phyloP scores from a whole-genome alignment of 2,329 filamentous ascomycete genomes.

The Colletotrichum tropicale region DNA sequence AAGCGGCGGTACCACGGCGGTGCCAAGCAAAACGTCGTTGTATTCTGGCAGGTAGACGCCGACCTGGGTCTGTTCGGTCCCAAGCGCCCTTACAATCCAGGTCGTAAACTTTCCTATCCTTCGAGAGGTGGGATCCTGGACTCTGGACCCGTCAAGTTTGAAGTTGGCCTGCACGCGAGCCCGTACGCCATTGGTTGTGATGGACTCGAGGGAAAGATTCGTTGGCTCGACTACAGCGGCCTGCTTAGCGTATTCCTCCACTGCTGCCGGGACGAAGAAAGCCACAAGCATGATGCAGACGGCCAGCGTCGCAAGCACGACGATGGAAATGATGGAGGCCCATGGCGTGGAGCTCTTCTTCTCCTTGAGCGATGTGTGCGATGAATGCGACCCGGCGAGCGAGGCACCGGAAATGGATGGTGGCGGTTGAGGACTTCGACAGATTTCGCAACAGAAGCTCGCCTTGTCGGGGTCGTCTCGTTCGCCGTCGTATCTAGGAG shows the following conservation, averaged over 20 bases:
- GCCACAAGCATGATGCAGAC: slow-evolving; percentile 76
- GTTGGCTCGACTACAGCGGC: slow-evolving; percentile 83
- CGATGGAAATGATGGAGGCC: slow-evolving; percentile 79
- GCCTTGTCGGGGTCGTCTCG: slow-evolving; percentile 28
- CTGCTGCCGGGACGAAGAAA: slow-evolving; percentile 80
- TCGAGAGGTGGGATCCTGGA: slow-evolving; percentile 72
- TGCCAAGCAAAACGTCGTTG: slow-evolving; percentile 76
- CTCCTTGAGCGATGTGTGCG: slow-evolving; percentile 24
- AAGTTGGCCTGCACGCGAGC: slow-evolving; percentile 85
- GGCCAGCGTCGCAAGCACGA: slow-evolving; percentile 65
- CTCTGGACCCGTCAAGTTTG: slow-evolving; percentile 76
- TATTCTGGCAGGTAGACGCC: slow-evolving; percentile 85
- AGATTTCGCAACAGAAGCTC: not conserved
- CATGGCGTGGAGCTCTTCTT: slow-evolving; percentile 60
- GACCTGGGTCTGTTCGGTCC: slow-evolving; percentile 74
- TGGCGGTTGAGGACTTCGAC: slow-evolving; percentile 21
- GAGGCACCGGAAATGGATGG: slow-evolving; percentile 4
- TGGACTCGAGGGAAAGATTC: slow-evolving; percentile 82
- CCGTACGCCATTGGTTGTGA: slow-evolving; percentile 78
- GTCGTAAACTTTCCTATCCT: slow-evolving; percentile 80
- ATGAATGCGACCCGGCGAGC: slow-evolving; percentile 13
- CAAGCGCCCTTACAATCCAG: slow-evolving; percentile 78
- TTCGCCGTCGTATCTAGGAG: slow-evolving; percentile 43
- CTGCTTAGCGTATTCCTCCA: slow-evolving; percentile 86
- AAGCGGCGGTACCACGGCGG: slow-evolving; percentile 76